A percentile compares a stretch with the other conserved stretches of the same genome.
Evolutionary conservation across 2,329 filamentous ascomycete genomes (phyloP).

Genomic region (Botrytis byssoidea): DNA sequence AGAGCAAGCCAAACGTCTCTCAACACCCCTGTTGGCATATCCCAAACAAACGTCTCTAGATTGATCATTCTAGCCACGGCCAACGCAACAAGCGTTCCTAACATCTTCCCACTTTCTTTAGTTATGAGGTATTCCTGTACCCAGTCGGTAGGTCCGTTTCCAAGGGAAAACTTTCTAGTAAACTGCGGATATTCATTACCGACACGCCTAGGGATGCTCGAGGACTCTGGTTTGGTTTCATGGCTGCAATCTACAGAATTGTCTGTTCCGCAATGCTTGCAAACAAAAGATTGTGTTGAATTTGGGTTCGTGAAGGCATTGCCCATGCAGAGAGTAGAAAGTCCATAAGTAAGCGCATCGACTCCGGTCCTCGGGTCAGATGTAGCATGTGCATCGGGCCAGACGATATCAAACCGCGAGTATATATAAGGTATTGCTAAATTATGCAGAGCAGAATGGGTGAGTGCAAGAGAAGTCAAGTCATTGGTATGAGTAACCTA

Average conservation of each 20-base stretch:
- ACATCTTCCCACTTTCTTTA: constrained; percentile 83
- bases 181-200: constrained; percentile 77
- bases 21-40: constrained; percentile 83
- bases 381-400: constrained; percentile 69
- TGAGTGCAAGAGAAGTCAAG: constrained; percentile 72
- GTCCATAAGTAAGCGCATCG: constrained; percentile 78
- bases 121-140: constrained; percentile 78
- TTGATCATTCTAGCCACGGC: constrained; percentile 80
- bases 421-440: constrained; percentile 78
- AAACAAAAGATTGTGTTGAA: constrained; percentile 33
- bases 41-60: constrained; percentile 80
- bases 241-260: constrained; percentile 34
- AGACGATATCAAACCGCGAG: constrained; percentile 82
- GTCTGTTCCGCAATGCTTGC: constrained; percentile 38
- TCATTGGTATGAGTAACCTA: constrained; percentile 81
- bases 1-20: constrained; percentile 80
- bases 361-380: constrained; percentile 69
- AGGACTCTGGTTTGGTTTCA: constrained; percentile 24
- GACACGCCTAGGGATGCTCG: constrained; percentile 46
- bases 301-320: constrained; percentile 50
- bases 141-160: constrained; percentile 77
- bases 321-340: constrained; percentile 76
- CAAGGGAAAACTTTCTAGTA: constrained; percentile 78
- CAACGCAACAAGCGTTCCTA: constrained; percentile 77
- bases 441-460: constrained; percentile 73